Conservation (phyloP, 202 grass and related monocot genomes). For the Musa balbisiana region DNA sequence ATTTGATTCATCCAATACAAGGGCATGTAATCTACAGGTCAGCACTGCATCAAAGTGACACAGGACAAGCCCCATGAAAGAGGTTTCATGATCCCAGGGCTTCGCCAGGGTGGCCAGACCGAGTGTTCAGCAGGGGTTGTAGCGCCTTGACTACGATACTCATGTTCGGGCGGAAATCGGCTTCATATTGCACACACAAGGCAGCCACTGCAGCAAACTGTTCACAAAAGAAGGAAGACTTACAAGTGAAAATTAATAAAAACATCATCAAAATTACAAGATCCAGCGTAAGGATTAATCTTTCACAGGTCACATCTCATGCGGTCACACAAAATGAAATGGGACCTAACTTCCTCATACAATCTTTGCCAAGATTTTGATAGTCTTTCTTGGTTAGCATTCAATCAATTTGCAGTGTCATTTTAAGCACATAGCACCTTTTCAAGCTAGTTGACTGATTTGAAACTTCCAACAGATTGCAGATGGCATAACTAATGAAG, state of each 20-base stretch:
- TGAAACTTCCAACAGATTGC: neutral
- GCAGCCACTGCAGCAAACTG: conserved; percentile 78
- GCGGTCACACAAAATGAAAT: neutral
- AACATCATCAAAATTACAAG: neutral
- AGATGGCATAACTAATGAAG: neutral
- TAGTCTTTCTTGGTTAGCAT: too few relatives aligned
- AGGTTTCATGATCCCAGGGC: conserved; percentile 28
- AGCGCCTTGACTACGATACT: conserved; percentile 81
- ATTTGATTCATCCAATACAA: neutral
- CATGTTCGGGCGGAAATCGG: conserved; percentile 78
- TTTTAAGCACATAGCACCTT: too few relatives aligned
- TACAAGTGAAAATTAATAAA: neutral
- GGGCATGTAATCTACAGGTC: neutral
- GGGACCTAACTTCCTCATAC: neutral
- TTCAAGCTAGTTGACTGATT: too few relatives aligned
- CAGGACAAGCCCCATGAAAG: neutral
- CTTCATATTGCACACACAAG: conserved; percentile 79
- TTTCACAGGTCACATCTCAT: neutral
- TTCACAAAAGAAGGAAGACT: neutral
- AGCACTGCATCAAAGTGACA: neutral
- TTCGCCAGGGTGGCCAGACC: conserved; percentile 31
- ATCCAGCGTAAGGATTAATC: conserved; percentile 23
- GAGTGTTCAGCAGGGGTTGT: conserved; percentile 62
- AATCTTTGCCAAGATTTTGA: neutral
- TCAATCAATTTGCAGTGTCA: too few relatives aligned